Percentiles rank a stretch among this genome's conserved stretches.
These are phyloP conservation scores for Clonostachys byssicola DNA, from an alignment of 2,329 filamentous ascomycete species.

Conservation along the genomic window DNA sequence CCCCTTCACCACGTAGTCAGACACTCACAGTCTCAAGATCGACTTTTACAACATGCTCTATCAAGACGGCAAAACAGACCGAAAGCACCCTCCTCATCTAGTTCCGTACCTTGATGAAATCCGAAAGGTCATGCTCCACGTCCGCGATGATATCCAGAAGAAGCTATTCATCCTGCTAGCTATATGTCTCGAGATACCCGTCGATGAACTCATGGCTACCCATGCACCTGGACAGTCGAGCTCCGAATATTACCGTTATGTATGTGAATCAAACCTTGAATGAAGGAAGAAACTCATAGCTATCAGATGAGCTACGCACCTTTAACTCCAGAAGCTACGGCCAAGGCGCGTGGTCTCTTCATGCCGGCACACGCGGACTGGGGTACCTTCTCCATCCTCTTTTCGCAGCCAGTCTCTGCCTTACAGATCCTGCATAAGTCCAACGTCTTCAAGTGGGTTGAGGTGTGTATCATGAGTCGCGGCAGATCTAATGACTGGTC, in stretches of 20 bases:
- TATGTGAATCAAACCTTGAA: not conserved
- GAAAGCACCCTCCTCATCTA: slow-evolving; percentile 14
- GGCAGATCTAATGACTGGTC: not conserved
- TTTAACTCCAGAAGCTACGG: slow-evolving; percentile 23
- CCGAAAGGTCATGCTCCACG: slow-evolving; percentile 16
- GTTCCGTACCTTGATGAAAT: slow-evolving; percentile 14
- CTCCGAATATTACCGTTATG: slow-evolving; percentile 30
- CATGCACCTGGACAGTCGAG: slow-evolving; percentile 26
- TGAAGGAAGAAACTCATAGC: not conserved
- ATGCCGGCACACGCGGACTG: slow-evolving; percentile 35
- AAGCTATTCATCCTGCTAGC: slow-evolving; percentile 31
- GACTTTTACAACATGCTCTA: not conserved
- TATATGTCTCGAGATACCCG: slow-evolving; percentile 28
- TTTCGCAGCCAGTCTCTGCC: slow-evolving; percentile 30
- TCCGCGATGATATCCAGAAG: slow-evolving; percentile 15
- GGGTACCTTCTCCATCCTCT: slow-evolving; percentile 29
- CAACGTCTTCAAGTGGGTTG: slow-evolving; percentile 28
- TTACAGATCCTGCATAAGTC: slow-evolving; percentile 27
- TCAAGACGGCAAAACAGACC: slow-evolving; percentile 8
- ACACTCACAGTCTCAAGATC: not conserved
- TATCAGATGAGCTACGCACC: slow-evolving; percentile 28
- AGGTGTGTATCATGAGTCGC: not conserved
- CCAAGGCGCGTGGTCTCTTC: slow-evolving; percentile 28
- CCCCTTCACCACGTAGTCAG: not conserved
- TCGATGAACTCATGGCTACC: slow-evolving; percentile 25